These are phyloP conservation scores for Gentiana straminea DNA, from an alignment of 257 asterid genomes.

Conservation along the genomic window DNA sequence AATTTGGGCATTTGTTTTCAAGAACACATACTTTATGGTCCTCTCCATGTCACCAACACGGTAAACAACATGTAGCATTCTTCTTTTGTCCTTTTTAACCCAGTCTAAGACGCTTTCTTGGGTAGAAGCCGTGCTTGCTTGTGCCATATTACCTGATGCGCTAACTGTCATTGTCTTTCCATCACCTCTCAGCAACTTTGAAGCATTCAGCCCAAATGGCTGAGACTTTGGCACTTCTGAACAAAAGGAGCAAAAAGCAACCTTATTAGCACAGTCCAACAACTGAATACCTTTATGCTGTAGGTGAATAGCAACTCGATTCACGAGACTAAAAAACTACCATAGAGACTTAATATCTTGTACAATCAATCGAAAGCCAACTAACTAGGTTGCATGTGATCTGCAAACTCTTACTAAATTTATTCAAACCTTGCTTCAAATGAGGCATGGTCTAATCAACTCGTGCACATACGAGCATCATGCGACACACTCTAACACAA, in stretches of 20 bases:
- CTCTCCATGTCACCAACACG: slow-evolving; percentile 98
- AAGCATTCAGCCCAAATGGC: slow-evolving; percentile 45
- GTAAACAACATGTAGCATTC: slow-evolving; percentile 98
- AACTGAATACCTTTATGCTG: slow-evolving; percentile 2
- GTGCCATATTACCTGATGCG: slow-evolving; percentile 51
- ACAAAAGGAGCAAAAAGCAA: slow-evolving; percentile 18
- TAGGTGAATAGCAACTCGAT: too few relatives aligned
- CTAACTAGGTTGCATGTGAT: too few relatives aligned
- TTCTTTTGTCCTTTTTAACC: slow-evolving; percentile 85
- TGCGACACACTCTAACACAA: too few relatives aligned
- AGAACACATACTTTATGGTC: slow-evolving; percentile 67
- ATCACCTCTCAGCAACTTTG: slow-evolving; percentile 36
- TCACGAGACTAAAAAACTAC: too few relatives aligned
- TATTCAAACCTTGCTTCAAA: too few relatives aligned
- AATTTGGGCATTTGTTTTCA: too few relatives aligned
- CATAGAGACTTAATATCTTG: too few relatives aligned
- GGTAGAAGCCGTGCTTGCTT: slow-evolving; percentile 54
- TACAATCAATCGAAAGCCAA: too few relatives aligned
- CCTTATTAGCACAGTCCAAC: slow-evolving; percentile 8
- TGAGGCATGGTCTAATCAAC: too few relatives aligned
- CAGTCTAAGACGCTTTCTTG: slow-evolving; percentile 71
- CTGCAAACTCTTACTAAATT: too few relatives aligned
- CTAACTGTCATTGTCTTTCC: slow-evolving; percentile 23
- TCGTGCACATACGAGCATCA: too few relatives aligned
- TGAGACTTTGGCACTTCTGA: slow-evolving; percentile 58